These are phyloP conservation scores for Ophioceras dolichostomum DNA, from an alignment of 2,329 filamentous ascomycete genomes.

Conservation along the genomic window DNA sequence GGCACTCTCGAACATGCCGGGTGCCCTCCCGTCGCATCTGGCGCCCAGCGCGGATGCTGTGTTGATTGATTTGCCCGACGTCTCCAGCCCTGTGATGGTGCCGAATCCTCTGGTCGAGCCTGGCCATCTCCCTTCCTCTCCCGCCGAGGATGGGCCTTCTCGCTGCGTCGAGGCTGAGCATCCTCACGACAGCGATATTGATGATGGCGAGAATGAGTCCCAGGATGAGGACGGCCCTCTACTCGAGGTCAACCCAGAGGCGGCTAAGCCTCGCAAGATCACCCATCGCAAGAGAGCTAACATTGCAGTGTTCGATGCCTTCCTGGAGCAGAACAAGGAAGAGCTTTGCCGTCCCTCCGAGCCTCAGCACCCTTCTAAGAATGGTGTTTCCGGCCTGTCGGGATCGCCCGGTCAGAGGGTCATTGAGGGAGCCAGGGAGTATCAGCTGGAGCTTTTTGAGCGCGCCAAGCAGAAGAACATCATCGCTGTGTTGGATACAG, in stretches of 20 bases:
- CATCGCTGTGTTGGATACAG: slow-evolving; percentile 90
- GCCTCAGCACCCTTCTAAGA: no score
- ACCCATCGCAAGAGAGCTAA: slow-evolving; percentile 36
- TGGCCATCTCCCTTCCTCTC: no score
- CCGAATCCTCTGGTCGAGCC: no score
- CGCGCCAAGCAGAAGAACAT: slow-evolving; percentile 73
- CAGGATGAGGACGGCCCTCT: slow-evolving; percentile 14
- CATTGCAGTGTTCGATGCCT: slow-evolving; percentile 34
- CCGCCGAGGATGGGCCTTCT: background rate
- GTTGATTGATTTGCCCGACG: no score
- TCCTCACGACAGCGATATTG: background rate
- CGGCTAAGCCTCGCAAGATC: slow-evolving; percentile 21
- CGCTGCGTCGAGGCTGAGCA: background rate
- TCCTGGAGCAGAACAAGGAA: slow-evolving; percentile 21
- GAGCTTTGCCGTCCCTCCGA: slow-evolving; percentile 20
- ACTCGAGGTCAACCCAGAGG: slow-evolving; percentile 12
- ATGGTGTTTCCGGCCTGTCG: no score
- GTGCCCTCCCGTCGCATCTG: no score
- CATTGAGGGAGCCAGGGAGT: slow-evolving; percentile 72
- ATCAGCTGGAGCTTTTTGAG: slow-evolving; percentile 86
- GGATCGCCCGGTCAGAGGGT: slow-evolving; percentile 27
- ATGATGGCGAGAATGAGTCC: slow-evolving; percentile 11
- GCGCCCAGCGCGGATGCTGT: no score
- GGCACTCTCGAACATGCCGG: no score
- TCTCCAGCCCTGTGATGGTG: no score